Evolutionary conservation across 306 rosid species (phyloP).

Genomic region (Comarum palustre): DNA sequence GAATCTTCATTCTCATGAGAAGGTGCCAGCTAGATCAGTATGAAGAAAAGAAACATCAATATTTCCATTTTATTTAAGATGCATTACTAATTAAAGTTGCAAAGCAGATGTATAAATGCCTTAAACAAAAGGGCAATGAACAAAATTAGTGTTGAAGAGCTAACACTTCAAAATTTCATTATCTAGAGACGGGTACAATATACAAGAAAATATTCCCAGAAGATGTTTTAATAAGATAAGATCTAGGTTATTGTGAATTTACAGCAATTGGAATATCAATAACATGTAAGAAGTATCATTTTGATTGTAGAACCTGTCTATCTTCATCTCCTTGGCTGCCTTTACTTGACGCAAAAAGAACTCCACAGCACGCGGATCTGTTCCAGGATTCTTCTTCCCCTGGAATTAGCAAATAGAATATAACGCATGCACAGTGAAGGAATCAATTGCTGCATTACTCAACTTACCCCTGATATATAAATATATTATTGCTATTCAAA

Average conservation of each 20-base stretch:
- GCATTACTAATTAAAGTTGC: background rate
- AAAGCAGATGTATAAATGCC: constrained; percentile 12
- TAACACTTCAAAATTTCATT: constrained; percentile 1
- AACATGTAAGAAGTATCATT: constrained; percentile 11
- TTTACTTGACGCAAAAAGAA: constrained; percentile 63
- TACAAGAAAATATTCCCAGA: background rate
- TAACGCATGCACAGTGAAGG: background rate
- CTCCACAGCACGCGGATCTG: constrained; percentile 58
- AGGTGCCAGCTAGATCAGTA: constrained; percentile 72
- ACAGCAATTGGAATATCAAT: background rate
- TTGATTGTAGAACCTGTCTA: constrained; percentile 59
- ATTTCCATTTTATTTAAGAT: constrained; percentile 2
- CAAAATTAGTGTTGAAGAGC: background rate
- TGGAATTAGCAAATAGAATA: constrained; percentile 34
- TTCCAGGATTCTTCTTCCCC: constrained; percentile 98
- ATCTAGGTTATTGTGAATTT: background rate
- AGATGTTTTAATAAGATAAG: background rate
- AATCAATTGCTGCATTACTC: background rate
- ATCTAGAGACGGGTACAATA: background rate
- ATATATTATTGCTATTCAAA: background rate
- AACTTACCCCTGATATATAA: background rate
- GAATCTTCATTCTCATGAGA: constrained; percentile 86
- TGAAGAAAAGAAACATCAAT: constrained; percentile 16
- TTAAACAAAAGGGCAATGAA: background rate
- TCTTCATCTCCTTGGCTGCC: constrained; percentile 83